Percentiles rank a stretch among this genome's conserved stretches.
These are phyloP conservation scores for Exserohilum rostratum DNA, from an alignment of 2,329 filamentous ascomycete species.

Conservation along the genomic window DNA sequence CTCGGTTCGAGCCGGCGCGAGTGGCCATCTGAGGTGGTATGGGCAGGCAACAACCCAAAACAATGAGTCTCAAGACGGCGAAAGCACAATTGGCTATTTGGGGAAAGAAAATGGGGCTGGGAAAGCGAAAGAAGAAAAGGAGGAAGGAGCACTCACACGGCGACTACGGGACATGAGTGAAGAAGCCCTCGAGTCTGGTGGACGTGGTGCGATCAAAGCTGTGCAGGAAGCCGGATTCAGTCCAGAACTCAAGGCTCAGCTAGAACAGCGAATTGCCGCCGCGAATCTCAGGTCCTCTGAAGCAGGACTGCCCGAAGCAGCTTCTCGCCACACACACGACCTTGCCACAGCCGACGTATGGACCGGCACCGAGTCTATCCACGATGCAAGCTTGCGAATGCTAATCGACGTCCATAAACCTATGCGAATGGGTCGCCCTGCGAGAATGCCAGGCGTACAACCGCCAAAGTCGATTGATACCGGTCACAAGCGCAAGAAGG, in stretches of 20 bases:
- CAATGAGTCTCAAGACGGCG: constrained; percentile 17
- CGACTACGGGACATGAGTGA: constrained; percentile 66
- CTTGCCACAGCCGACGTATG: constrained; percentile 73
- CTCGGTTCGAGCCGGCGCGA: constrained; percentile 12
- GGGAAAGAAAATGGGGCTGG: not conserved
- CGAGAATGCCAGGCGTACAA: constrained; percentile 26
- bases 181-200: constrained; percentile 61
- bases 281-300: constrained; percentile 63
- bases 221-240: constrained; percentile 68
- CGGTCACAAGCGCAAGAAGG: constrained; percentile 47
- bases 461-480: constrained; percentile 41
- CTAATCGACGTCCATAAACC: constrained; percentile 67
- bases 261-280: constrained; percentile 65
- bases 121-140: constrained; percentile 19
- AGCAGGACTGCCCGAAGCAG: constrained; percentile 62
- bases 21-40: constrained; percentile 25
- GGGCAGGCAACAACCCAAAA: constrained; percentile 27
- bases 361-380: constrained; percentile 75
- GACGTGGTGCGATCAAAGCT: constrained; percentile 60
- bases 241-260: constrained; percentile 62
- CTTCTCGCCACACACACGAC: constrained; percentile 70
- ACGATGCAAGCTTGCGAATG: constrained; percentile 83
- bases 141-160: constrained; percentile 63
- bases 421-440: constrained; percentile 29
- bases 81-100: constrained; percentile 23